Evolutionary conservation across 2,329 filamentous ascomycete genomes (phyloP), one percentile per base, ranked within the genome.

Genomic region (Sarocladium oryzae): DNA sequence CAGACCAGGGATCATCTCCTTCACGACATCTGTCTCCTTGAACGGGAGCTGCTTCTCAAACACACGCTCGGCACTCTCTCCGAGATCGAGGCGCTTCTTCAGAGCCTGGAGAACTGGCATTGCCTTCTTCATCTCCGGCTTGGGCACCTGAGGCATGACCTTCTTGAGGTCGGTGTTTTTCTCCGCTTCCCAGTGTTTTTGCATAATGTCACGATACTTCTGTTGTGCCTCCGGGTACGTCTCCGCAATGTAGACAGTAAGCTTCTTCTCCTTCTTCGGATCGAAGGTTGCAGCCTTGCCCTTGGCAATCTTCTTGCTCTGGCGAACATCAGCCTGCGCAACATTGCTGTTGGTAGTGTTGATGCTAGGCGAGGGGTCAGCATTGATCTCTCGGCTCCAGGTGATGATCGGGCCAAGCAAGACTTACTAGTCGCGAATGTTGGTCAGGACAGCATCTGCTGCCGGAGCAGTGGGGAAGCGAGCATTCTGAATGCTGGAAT

Each of bases 21-120:
- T 67, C 52, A 97, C 75, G 30, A 85, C 86, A 54, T 79, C 76
- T 45, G 84, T 75, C 75, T 99, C 93, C 61, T 96, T 85, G 67
- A 97, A 99, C 1, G 82, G 78, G 55, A 99, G 75, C 70, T 92
- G 89, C 57, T 90, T 80, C 64, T 92, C 84, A 62, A 97, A 84
- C 9, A 96, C 89, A 2, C 71, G 75, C 21, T 79, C 74, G 2
- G 81, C 72, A 13, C 75, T 71, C 69, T 92, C 82, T 55, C 88
- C 86, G 48, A 77, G 76, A 52, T 89, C 76, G 52, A 99, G 79
- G 50, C 88, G 82, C 68, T 81, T 88, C 84, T 96, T 96, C 54
- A 97, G 74, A 6, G 68, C 72, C 72, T 97, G 91, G 48, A 96
- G 85, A 63, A 96, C 97, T 0, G 93, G 93, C 92, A 97, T 97